phyloP scores from a whole-genome alignment of 2,329 filamentous ascomycete species.

The Blastomyces percursus region DNA sequence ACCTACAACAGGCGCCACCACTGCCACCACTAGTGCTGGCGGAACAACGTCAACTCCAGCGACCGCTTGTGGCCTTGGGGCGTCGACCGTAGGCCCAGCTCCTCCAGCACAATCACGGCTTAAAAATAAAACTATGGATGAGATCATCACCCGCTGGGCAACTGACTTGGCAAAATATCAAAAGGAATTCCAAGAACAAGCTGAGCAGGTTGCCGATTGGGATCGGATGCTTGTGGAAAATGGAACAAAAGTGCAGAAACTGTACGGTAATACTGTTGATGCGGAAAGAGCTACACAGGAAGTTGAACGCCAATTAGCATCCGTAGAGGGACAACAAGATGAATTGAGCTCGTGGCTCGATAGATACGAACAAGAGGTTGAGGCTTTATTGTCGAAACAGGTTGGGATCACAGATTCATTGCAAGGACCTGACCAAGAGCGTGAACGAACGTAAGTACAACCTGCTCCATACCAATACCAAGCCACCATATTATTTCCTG shows the following conservation, averaged over 20 bases:
- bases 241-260: slow-evolving; percentile 83
- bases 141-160: slow-evolving; percentile 95
- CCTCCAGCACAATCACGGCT: slow-evolving; percentile 74
- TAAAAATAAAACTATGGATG: slow-evolving; percentile 98
- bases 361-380: slow-evolving; percentile 82
- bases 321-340: slow-evolving; percentile 84
- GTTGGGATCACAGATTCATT: slow-evolving; percentile 64
- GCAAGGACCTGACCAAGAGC: slow-evolving; percentile 84
- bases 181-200: slow-evolving; percentile 88
- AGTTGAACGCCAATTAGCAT: slow-evolving; percentile 80
- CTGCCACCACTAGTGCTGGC: slow-evolving; percentile 19
- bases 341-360: slow-evolving; percentile 83
- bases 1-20: slow-evolving; percentile 23
- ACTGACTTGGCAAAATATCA: slow-evolving; percentile 92
- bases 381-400: slow-evolving; percentile 73
- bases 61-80: slow-evolving; percentile 41
- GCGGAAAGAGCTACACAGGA: slow-evolving; percentile 87
- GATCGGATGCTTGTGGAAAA: slow-evolving; percentile 89
- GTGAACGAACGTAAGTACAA: slow-evolving; percentile 68
- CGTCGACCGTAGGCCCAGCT: slow-evolving; percentile 67
- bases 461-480: background rate
- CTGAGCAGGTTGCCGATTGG: slow-evolving; percentile 77
- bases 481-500: background rate
- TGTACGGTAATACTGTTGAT: slow-evolving; percentile 85
- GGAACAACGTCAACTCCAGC: slow-evolving; percentile 24